Base-by-base conservation (phyloP, 2,329 filamentous ascomycete genomes). In the Hansfordia pulvinata region DNA sequence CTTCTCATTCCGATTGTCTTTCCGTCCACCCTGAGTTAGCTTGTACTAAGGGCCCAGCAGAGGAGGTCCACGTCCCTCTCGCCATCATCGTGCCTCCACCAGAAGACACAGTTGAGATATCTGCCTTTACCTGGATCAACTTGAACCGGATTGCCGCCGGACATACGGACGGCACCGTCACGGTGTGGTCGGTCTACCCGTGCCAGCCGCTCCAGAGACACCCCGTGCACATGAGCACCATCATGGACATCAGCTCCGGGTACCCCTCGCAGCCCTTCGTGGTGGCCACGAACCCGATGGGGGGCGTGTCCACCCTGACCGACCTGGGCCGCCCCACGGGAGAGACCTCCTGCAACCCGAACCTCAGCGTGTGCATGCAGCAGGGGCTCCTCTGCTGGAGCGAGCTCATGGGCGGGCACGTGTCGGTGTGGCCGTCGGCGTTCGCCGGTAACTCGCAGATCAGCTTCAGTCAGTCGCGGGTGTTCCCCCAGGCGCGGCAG, bases 221-320 rank as follows among this genome's bases (percentile, higher is more conserved):
- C 25, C 54, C 61, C 4, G 51, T 64, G n/a, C 68, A 73, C 38
- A 58, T 61, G 32, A 67, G 58, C 25, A 49, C 57, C 28, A 52
- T 73, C 4, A 53, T 71, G 32, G 64, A 72, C 36, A 55, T 74
- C 17, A 56, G 56, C 30, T 64, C 65, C 0, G 65, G 58, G 12
- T 71, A 68, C 34, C 69, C 69, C 4, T 65, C 67, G 2, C 51
- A 64, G 30, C 68, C 69, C 0, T 66, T 64, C 34, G 41, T 70
- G 7, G 50, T 73, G n/a, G 59, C 62, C 6, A 68, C 67, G 2
- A 54, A 58, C 4, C 67, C 69, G 0, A 52, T 71, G 10, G 65
- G 64, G 12, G 69, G 69, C 28, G 55, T 61, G 13, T 49, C 59
- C 13, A 64, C 62, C 13, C 42, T 73, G 8, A 52, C 66, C 5